A percentile compares a stretch with the other conserved stretches of the same genome.
Conservation (phyloP, 768 basidiomycete species). For the Peribolospora kevripleyi region DNA sequence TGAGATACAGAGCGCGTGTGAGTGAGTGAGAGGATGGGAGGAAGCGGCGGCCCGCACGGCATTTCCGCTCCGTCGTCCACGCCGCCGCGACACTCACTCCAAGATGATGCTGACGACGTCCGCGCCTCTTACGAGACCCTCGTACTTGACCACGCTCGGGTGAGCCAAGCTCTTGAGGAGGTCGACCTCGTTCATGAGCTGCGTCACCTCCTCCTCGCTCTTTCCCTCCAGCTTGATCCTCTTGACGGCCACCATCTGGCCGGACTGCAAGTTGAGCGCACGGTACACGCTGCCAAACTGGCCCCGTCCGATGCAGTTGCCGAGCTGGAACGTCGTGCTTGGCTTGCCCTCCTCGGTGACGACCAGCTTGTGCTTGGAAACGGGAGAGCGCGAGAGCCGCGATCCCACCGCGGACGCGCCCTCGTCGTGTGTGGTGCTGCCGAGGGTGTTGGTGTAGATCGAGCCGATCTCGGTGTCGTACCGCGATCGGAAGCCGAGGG, state of each 20-base stretch:
- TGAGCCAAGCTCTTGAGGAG: constrained; percentile 73
- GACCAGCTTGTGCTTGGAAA: too few species aligned
- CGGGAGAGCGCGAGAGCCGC: too few species aligned
- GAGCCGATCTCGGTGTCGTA: too few species aligned
- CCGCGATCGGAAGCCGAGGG: too few species aligned
- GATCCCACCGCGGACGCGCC: too few species aligned
- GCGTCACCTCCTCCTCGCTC: constrained; percentile 67
- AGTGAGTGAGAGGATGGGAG: constrained; percentile 5
- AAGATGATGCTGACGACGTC: constrained; percentile 76
- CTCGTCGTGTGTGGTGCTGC: too few species aligned
- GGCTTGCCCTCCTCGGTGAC: too few species aligned
- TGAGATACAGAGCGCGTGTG: background rate
- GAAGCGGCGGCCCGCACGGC: background rate
- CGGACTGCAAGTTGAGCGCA: constrained; percentile 75
- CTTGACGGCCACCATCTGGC: constrained; percentile 98
- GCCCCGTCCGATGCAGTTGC: constrained; percentile 86
- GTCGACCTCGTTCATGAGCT: constrained; percentile 85
- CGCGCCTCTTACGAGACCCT: constrained; percentile 77
- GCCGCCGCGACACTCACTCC: constrained; percentile 37
- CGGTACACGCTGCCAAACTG: constrained; percentile 94
- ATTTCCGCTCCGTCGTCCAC: background rate
- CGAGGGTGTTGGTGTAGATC: too few species aligned
- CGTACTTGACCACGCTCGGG: constrained; percentile 90
- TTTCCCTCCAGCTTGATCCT: constrained; percentile 72
- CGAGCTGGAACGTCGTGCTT: constrained; percentile 35